phyloP scores from a whole-genome alignment of 306 rosid genomes.

The Erythrophleum fordii region DNA sequence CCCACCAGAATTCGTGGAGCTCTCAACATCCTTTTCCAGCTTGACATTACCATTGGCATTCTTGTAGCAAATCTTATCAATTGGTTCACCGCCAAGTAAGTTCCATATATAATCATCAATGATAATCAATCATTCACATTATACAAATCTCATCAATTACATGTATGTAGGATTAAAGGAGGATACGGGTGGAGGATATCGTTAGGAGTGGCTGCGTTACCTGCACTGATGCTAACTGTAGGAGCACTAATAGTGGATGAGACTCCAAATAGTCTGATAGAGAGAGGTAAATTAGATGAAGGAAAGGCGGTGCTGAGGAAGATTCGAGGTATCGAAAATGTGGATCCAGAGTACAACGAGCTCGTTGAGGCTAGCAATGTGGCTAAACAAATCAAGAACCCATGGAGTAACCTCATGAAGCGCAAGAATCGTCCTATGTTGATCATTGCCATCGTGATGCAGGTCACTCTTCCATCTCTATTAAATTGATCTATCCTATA shows the following conservation, averaged over 20 bases:
- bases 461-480: constrained; percentile 31
- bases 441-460: constrained; percentile 49
- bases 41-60: constrained; percentile 68
- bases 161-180: constrained; percentile 40
- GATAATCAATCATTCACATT: too few species aligned
- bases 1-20: constrained; percentile 79
- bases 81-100: constrained; percentile 55
- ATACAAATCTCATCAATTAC: too few species aligned
- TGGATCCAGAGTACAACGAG: constrained; percentile 59
- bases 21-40: constrained; percentile 67
- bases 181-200: constrained; percentile 85
- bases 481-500: too few species aligned
- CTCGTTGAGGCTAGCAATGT: constrained; percentile 53
- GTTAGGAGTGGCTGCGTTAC: constrained; percentile 55
- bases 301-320: constrained; percentile 56
- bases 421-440: constrained; percentile 65
- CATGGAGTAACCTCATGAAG: constrained; percentile 46
- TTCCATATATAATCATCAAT: too few species aligned
- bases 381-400: constrained; percentile 51
- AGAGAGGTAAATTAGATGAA: constrained; percentile 54
- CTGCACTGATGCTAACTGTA: constrained; percentile 46
- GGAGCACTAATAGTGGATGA: constrained; percentile 57
- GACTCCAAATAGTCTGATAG: constrained; percentile 62
- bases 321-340: constrained; percentile 60
- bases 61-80: constrained; percentile 64